Percentiles rank a stretch among this genome's conserved stretches.
Evolutionary conservation across 2,329 filamentous ascomycete genomes (phyloP).

Genomic region (Plenodomus lindquistii): DNA sequence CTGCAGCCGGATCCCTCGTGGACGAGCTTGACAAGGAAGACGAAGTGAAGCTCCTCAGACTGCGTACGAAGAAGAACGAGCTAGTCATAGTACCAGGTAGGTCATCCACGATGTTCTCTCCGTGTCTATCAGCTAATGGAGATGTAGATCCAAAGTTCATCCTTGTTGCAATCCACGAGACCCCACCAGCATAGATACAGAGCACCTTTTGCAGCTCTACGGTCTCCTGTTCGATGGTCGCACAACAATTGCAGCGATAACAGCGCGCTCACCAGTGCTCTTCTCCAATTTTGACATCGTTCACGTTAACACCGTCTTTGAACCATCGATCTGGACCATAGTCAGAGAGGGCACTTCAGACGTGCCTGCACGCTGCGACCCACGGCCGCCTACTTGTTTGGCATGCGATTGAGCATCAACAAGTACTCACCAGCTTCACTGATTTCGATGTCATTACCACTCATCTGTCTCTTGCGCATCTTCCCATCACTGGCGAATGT

Average conservation of each 20-base stretch:
- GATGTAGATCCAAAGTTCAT: constrained; percentile 70
- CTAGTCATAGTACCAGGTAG: constrained; percentile 74
- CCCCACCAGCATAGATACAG: constrained; percentile 63
- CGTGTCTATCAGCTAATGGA: constrained; percentile 15
- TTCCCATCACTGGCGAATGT: constrained; percentile 71
- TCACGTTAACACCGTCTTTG: constrained; percentile 69
- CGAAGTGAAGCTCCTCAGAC: constrained; percentile 73
- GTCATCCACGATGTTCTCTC: constrained; percentile 5
- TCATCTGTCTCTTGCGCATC: constrained; percentile 78
- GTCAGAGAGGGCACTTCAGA: constrained; percentile 6
- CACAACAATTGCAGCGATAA: background rate
- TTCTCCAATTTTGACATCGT: constrained; percentile 67
- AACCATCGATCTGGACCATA: constrained; percentile 65
- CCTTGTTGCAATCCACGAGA: constrained; percentile 79
- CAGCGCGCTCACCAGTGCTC: constrained; percentile 60
- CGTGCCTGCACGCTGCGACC: background rate
- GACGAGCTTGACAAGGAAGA: constrained; percentile 76
- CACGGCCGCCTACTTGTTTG: background rate
- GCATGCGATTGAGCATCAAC: background rate
- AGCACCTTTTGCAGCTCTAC: constrained; percentile 19
- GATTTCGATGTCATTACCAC: constrained; percentile 71
- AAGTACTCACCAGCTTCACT: constrained; percentile 47
- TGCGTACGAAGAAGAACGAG: constrained; percentile 85
- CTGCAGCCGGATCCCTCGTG: constrained; percentile 69
- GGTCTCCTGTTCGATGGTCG: background rate